Base-by-base conservation (phyloP, 257 asterid species). In the Fraxinus quadrangulata region DNA sequence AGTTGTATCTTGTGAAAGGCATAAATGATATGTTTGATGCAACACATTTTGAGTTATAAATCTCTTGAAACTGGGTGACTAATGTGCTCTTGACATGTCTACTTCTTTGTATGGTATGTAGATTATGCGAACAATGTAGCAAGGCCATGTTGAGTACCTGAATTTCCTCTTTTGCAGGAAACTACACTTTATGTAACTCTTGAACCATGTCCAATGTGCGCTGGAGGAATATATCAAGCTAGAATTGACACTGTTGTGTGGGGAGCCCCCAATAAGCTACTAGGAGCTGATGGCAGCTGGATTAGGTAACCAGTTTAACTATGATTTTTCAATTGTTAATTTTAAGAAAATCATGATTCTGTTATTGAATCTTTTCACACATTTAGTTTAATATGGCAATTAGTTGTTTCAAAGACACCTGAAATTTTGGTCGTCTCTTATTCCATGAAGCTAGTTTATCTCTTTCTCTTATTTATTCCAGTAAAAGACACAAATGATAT, bases 251-350 rank as follows among this genome's bases (percentile, higher is more conserved):
- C 88, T 80, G 88, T 96, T 72, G 98, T 96, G 34, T 96, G 98
- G 98, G 99, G 99, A 36, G 95, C 99, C 76, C 99, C 98, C 19
- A 96, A 93, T 86, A 96, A 96, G 86, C 98, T 96, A 82, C 96
- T 96, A 6, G 99, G 99, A 79, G 99, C 99, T 75, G 98, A 96
- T 85, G 99, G 99, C 76, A 92, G 99, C 91, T 96, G 99, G 98
- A 93, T 96, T 71, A 92, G 97, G 98, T 93, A 88, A 82, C 80
- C 72, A 33, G 6, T 66, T 2, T 59, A 42, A 70, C 12, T 49
- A 28, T 36, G 54, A 68, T 59, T 49, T 63, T 63, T 11, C 24
- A 2, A 47, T 63, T 49, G 33, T 40, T 10, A 39, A 39, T 39
- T 40, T 40, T 13, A 40, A 40, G 47, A 11, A 40, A 40, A 40